A percentile compares a stretch with the other conserved stretches of the same genome.
These are phyloP conservation scores for Torulaspora quercuum DNA, from an alignment of 805 yeast species.

Conservation along the genomic window DNA sequence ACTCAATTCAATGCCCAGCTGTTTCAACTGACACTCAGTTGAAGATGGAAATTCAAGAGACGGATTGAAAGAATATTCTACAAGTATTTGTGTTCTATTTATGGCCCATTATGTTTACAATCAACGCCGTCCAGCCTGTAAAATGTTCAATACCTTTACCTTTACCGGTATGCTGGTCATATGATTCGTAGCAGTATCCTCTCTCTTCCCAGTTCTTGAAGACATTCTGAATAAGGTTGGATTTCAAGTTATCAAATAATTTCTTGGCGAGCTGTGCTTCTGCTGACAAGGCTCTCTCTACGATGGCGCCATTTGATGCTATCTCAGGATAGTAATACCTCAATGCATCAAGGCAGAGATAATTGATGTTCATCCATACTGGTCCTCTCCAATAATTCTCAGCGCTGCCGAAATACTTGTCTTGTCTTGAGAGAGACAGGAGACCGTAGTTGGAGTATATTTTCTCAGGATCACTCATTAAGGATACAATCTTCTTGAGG, in stretches of 20 bases:
- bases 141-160: slow-evolving; percentile 85
- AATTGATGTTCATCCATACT: slow-evolving; percentile 89
- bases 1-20: no score
- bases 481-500: slow-evolving; percentile 50
- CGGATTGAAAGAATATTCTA: background rate
- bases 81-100: slow-evolving; percentile 3
- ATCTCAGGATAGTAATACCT: slow-evolving; percentile 46
- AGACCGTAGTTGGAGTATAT: slow-evolving; percentile 79
- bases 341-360: slow-evolving; percentile 69
- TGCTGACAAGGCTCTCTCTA: slow-evolving; percentile 26
- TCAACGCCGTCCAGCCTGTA: slow-evolving; percentile 90
- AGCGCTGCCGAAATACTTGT: slow-evolving; percentile 62
- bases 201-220: slow-evolving; percentile 65
- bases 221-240: slow-evolving; percentile 65
- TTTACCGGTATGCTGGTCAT: slow-evolving; percentile 69
- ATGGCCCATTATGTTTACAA: slow-evolving; percentile 64
- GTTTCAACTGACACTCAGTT: no score
- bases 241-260: slow-evolving; percentile 58
- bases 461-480: slow-evolving; percentile 65
- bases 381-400: slow-evolving; percentile 97
- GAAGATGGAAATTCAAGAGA: background rate
- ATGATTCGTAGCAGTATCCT: slow-evolving; percentile 89
- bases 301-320: slow-evolving; percentile 23
- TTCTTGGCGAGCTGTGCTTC: slow-evolving; percentile 38
- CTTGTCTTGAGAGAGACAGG: slow-evolving; percentile 70